Percentiles rank a stretch among this genome's conserved stretches.
These are phyloP conservation scores for Syncephalastrum sp. DNA, from an alignment of 371 early-diverging fungal genomes.

Conservation along the genomic window DNA sequence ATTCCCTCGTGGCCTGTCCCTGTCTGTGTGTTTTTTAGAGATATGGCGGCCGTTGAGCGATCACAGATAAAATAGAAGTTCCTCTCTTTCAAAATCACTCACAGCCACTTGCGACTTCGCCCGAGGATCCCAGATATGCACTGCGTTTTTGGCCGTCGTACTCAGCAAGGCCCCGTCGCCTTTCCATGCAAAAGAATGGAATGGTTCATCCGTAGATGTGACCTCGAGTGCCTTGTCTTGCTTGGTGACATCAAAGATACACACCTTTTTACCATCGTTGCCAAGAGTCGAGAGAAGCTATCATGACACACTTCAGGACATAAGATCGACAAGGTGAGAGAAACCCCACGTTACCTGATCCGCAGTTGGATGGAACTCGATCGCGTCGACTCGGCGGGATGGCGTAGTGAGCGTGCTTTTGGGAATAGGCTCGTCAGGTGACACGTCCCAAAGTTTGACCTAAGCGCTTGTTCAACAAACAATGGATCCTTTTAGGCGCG, in stretches of 20 bases:
- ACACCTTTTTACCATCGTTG: slow-evolving; percentile 53
- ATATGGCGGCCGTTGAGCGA: not conserved
- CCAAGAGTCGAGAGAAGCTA: slow-evolving; percentile 34
- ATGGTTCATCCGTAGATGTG: slow-evolving; percentile 18
- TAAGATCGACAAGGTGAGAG: not conserved
- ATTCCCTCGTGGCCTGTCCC: slow-evolving; percentile 59
- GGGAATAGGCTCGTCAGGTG: slow-evolving; percentile 14
- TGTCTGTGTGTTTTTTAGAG: slow-evolving; percentile 19
- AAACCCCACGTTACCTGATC: slow-evolving; percentile 30
- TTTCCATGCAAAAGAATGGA: slow-evolving; percentile 62
- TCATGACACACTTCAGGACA: not conserved
- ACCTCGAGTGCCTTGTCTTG: slow-evolving; percentile 16
- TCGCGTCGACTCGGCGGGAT: slow-evolving; percentile 43
- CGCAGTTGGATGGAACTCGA: slow-evolving; percentile 62
- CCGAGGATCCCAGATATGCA: slow-evolving; percentile 69
- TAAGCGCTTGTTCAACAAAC: slow-evolving; percentile 3
- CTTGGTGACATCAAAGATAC: slow-evolving; percentile 67
- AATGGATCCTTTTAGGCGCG: not conserved
- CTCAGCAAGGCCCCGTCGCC: slow-evolving; percentile 62
- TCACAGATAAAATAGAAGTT: not conserved
- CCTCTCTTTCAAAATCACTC: not conserved
- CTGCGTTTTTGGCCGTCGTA: slow-evolving; percentile 53
- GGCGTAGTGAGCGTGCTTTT: slow-evolving; percentile 21
- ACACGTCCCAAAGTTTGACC: slow-evolving; percentile 43
- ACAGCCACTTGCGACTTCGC: slow-evolving; percentile 23